Conservation (phyloP, 176 grass and related monocot genomes). For the Hyparrhenia diplandra region DNA sequence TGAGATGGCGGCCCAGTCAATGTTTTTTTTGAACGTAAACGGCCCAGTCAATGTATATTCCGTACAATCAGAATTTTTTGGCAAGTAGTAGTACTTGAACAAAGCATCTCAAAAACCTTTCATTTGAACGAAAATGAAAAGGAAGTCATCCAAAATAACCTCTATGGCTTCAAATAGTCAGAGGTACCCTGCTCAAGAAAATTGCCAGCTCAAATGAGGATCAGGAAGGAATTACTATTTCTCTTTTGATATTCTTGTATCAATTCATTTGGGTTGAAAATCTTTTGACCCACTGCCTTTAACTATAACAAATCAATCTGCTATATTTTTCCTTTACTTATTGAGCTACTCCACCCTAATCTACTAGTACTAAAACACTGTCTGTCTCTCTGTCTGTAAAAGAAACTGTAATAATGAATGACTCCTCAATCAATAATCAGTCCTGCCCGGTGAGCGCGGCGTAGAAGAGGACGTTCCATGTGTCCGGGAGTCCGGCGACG, state of each 20-base stretch:
- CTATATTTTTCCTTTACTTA: background rate
- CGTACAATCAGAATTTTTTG: too few species aligned
- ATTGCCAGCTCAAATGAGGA: too few species aligned
- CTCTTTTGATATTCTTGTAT: background rate
- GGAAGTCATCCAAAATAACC: too few species aligned
- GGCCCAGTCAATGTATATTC: too few species aligned
- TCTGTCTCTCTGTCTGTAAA: background rate
- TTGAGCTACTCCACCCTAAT: background rate
- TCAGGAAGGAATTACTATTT: background rate
- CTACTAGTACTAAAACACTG: background rate
- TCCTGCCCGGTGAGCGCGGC: slow-evolving; percentile 50
- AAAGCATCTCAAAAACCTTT: too few species aligned
- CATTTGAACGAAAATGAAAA: too few species aligned
- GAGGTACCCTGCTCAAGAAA: too few species aligned
- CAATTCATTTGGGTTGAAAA: background rate
- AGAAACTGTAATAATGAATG: background rate
- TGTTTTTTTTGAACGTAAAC: too few species aligned
- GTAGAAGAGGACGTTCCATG: slow-evolving; percentile 79
- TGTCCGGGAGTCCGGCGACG: slow-evolving; percentile 66
- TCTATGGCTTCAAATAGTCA: too few species aligned
- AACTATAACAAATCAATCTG: background rate
- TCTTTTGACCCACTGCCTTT: background rate
- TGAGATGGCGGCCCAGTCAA: too few species aligned
- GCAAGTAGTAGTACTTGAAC: too few species aligned
- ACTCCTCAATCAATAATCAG: slow-evolving; percentile 4